Evolutionary conservation across 2,329 filamentous ascomycete species (phyloP).

Genomic region (Colletotrichum musae): DNA sequence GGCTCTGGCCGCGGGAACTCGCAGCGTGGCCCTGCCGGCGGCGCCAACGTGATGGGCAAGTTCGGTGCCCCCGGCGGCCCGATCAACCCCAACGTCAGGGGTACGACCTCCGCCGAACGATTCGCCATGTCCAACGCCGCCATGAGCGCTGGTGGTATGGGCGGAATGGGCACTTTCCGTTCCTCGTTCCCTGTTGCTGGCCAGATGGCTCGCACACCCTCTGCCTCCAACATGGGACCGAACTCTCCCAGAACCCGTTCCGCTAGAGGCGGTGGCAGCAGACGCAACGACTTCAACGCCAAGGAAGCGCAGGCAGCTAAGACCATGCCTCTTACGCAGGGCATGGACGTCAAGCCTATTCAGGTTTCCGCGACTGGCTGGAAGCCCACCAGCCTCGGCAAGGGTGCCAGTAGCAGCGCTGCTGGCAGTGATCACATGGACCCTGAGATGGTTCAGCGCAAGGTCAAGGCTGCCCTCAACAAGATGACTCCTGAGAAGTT

Average conservation of each 20-base stretch:
- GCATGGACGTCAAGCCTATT: constrained; percentile 86
- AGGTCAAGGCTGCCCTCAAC: constrained; percentile 98
- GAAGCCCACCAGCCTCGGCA: constrained; percentile 84
- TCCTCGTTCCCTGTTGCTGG: constrained; percentile 70
- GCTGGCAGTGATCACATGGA: constrained; percentile 75
- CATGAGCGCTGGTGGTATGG: constrained; percentile 49
- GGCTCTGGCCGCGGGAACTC: constrained; percentile 65
- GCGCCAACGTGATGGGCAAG: constrained; percentile 73
- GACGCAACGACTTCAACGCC: constrained; percentile 67
- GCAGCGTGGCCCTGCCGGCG: constrained; percentile 66
- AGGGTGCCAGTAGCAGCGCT: constrained; percentile 52
- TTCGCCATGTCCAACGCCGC: constrained; percentile 75
- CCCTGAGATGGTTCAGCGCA: constrained; percentile 94
- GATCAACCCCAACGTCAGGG: constrained; percentile 63
- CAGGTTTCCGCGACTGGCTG: constrained; percentile 82
- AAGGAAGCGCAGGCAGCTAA: constrained; percentile 82
- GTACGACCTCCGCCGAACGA: constrained; percentile 83
- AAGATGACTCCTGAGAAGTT: constrained; percentile 99
- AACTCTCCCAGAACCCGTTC: constrained; percentile 81
- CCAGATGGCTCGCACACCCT: constrained; percentile 77
- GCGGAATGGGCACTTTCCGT: constrained; percentile 54
- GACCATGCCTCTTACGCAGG: constrained; percentile 91
- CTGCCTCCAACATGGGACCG: constrained; percentile 71
- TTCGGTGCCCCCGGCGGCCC: constrained; percentile 60
- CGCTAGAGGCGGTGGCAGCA: constrained; percentile 69